Percentiles rank a stretch among this genome's conserved stretches.
phyloP scores from a whole-genome alignment of 495 filamentous ascomycete species.

The Choiromyces venosus region DNA sequence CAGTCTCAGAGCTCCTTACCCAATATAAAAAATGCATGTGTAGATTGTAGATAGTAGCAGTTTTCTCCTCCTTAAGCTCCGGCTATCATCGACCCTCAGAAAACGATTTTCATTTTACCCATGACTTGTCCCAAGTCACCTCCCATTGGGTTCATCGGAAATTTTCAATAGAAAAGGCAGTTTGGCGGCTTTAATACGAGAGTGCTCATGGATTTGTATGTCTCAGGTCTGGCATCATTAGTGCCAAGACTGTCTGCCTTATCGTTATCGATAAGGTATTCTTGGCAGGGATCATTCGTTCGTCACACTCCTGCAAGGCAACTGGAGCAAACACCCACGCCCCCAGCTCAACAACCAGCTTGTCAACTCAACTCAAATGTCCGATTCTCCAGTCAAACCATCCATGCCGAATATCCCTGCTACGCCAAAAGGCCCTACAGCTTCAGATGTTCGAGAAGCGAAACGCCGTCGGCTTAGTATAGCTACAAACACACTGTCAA shows the following conservation, averaged over 20 bases:
- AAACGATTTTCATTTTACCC: neutral
- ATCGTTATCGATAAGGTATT: neutral
- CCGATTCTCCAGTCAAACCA: neutral
- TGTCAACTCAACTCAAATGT: neutral
- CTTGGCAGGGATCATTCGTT: neutral
- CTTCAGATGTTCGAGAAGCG: constrained; percentile 14
- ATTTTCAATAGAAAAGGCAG: neutral
- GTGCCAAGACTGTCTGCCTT: neutral
- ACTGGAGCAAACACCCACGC: neutral
- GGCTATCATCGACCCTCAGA: neutral
- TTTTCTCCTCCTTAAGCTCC: neutral
- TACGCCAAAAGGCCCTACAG: neutral
- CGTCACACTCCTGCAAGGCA: neutral
- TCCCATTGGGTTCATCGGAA: neutral
- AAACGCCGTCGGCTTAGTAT: constrained; percentile 32
- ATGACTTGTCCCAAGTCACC: neutral
- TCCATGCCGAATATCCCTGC: neutral
- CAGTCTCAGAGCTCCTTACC: neutral
- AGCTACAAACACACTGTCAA: constrained; percentile 32
- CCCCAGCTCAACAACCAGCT: neutral
- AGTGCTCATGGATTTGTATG: neutral
- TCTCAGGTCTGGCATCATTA: neutral
- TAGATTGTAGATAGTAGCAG: neutral
- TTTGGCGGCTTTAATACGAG: neutral
- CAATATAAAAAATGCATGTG: neutral